Evolutionary conservation across 2,329 filamentous ascomycete genomes (phyloP).

Genomic region (Diaporthe sp.): DNA sequence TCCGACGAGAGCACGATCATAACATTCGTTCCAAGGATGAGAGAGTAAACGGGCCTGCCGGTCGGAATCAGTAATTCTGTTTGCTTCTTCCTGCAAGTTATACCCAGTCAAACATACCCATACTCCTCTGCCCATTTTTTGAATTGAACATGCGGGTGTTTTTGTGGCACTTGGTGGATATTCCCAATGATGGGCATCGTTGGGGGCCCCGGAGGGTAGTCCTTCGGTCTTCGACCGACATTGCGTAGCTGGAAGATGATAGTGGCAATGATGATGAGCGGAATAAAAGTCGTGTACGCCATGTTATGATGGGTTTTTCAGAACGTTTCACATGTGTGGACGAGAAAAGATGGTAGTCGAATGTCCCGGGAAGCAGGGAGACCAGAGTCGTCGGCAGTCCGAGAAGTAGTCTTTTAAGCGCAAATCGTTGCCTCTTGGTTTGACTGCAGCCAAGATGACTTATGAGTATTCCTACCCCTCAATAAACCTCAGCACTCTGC

Average conservation of each 20-base stretch:
- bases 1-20: conserved; percentile 62
- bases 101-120: conserved; percentile 39
- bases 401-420: background rate
- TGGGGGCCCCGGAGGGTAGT: conserved; percentile 63
- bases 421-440: conserved; percentile 1
- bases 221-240: conserved; percentile 48
- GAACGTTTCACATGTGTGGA: background rate
- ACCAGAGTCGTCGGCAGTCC: background rate
- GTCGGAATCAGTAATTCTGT: conserved; percentile 38
- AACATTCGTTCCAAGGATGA: conserved; percentile 63
- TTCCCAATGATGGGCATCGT: conserved; percentile 66
- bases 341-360: background rate
- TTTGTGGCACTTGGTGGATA: conserved; percentile 61
- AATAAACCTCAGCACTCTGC: background rate
- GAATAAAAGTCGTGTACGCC: background rate
- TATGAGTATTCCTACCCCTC: conserved; percentile 7
- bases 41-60: conserved; percentile 61
- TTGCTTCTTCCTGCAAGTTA: too few species aligned
- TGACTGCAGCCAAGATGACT: conserved; percentile 5
- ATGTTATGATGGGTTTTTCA: background rate
- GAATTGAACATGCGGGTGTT: conserved; percentile 60
- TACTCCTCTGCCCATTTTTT: conserved; percentile 67
- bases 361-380: background rate
- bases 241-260: conserved; percentile 40
- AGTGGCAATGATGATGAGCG: background rate